Base-by-base conservation (phyloP, 1,139 yeast genomes). In the Blastobotrys raffinosifermentans region DNA sequence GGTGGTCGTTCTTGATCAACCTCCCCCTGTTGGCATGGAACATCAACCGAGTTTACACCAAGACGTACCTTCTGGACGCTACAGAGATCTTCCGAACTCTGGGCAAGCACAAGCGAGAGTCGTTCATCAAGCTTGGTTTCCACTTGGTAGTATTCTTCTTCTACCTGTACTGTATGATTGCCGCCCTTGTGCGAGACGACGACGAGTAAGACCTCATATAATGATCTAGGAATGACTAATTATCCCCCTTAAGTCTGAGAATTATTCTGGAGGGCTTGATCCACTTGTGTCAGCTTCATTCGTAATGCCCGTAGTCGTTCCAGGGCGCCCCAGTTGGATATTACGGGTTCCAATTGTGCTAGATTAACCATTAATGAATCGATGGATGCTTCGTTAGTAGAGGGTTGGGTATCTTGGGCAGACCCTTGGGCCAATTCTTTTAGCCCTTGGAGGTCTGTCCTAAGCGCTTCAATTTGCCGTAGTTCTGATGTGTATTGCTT, bases 1-100 rank as follows among this genome's bases (percentile, higher is more conserved):
- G 97, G 97, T 77, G 85, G 63, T 77, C 89, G 25, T 84, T 91
- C 64, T 66, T 89, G 56, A 65, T 91, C 59, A 89, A 89, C 64
- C 67, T 83, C 50, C 98, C 98, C 34, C 70, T 93, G 48, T 66
- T 86, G 43, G 94, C 91, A 29, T 87, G 41, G 39, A 53, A 52
- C 34, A 48, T 44, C 30, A 45, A 48, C 43, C 46, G 48, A 26
- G 37, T 55, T 29, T 50, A 53, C 39, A 52, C 53, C 45, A 61
- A 60, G 45, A 82, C 81, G 61, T 91, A 91, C 61, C 68, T 86
- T 48, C 75, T 93, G 62, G 99, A 91, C 64, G 98, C 98, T 43
- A 91, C 99, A 34, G 98, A 91, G 67, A 93, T 91, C 57, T 91
- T 91, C 69, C 80, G 97, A 69, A 89, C 97, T 34, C 73, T 93